A percentile compares a stretch with the other conserved stretches of the same genome.
Evolutionary conservation across 2,329 filamentous ascomycete species (phyloP).

Genomic region (Fusarium domesticum): DNA sequence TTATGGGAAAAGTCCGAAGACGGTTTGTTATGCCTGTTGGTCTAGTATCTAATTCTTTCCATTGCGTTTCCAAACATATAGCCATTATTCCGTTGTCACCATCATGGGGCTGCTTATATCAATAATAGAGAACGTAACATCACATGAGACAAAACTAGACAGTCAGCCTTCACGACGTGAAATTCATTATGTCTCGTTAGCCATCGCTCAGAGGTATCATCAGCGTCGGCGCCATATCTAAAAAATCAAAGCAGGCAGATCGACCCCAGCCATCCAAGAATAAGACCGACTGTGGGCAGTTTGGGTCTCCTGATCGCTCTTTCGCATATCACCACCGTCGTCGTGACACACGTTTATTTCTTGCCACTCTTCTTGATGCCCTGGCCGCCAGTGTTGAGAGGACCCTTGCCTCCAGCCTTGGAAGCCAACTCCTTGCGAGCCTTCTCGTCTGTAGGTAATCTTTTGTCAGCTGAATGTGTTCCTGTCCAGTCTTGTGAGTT

Average conservation of each 20-base stretch:
- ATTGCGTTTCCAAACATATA: background rate
- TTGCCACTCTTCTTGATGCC: slow-evolving; percentile 99
- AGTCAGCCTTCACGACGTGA: slow-evolving; percentile 22
- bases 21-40: too few relatives aligned
- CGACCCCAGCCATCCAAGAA: slow-evolving; percentile 18
- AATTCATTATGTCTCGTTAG: slow-evolving; percentile 28
- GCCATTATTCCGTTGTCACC: too few relatives aligned
- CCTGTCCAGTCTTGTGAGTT: background rate
- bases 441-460: slow-evolving; percentile 64
- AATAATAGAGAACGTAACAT: too few relatives aligned
- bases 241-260: slow-evolving; percentile 19
- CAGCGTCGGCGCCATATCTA: slow-evolving; percentile 15
- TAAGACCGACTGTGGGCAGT: too few relatives aligned
- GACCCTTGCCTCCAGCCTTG: slow-evolving; percentile 83
- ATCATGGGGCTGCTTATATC: too few relatives aligned
- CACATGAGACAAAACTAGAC: too few relatives aligned
- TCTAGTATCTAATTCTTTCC: too few relatives aligned
- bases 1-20: background rate
- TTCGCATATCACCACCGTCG: slow-evolving; percentile 2
- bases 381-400: slow-evolving; percentile 77
- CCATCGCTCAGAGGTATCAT: slow-evolving; percentile 23
- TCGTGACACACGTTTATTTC: slow-evolving; percentile 59
- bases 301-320: slow-evolving; percentile 4
- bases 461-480: slow-evolving; percentile 16
- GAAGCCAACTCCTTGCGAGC: slow-evolving; percentile 80